These are phyloP conservation scores for Geotrichum macrosporum DNA, from an alignment of 1,139 yeast genomes.

Conservation along the genomic window DNA sequence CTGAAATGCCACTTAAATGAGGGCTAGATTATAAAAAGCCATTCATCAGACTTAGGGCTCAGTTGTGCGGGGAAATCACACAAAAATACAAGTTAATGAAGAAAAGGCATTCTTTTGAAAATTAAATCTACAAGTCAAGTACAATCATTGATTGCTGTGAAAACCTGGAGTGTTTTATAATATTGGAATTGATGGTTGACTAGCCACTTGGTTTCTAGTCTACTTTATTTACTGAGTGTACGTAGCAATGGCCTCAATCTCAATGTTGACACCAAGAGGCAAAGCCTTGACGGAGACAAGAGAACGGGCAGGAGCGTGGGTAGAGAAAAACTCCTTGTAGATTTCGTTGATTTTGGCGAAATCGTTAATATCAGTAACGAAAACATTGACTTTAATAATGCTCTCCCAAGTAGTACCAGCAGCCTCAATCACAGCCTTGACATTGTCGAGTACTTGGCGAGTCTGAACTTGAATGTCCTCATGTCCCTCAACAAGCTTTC, in stretches of 20 bases:
- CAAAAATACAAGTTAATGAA: no score
- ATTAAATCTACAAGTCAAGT: no score
- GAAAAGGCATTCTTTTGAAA: no score
- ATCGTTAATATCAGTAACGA: conserved; percentile 80
- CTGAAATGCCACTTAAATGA: no score
- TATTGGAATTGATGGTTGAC: no score
- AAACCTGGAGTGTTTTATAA: no score
- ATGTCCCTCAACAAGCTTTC: conserved; percentile 66
- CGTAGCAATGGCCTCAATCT: conserved; percentile 69
- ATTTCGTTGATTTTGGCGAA: conserved; percentile 80
- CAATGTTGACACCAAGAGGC: conserved; percentile 73
- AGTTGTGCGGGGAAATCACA: no score
- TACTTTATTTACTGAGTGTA: conserved; percentile 8
- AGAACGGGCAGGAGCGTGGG: conserved; percentile 91
- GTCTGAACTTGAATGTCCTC: conserved; percentile 67
- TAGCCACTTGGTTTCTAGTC: no score
- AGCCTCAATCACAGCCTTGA: conserved; percentile 69
- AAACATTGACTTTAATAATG: conserved; percentile 80
- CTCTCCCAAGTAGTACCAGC: conserved; percentile 77
- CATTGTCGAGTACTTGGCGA: conserved; percentile 77
- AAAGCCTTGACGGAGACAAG: conserved; percentile 87
- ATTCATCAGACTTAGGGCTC: no score
- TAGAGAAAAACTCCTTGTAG: conserved; percentile 72
- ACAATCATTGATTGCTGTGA: no score
- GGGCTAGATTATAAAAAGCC: no score